Evolutionary conservation across 2,329 filamentous ascomycete genomes (phyloP).

Genomic region (Exophiala bonariae): DNA sequence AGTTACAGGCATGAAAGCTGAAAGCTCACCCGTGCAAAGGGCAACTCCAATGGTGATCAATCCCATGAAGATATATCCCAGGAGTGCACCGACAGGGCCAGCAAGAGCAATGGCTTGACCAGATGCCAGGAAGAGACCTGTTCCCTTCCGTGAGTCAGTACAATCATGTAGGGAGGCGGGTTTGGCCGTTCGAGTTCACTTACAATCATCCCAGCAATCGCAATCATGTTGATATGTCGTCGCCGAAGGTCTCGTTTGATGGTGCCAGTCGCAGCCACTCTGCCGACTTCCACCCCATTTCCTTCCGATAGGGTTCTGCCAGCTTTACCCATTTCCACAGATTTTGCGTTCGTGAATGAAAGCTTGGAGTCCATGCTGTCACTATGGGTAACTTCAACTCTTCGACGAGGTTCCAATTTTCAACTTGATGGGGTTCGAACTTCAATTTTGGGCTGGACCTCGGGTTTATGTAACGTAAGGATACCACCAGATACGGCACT

Average conservation of each 20-base stretch:
- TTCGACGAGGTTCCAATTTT: no score
- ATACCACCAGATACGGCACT: no score
- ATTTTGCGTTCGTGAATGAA: neutral
- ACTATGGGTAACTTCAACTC: no score
- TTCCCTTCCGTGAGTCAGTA: slow-evolving; percentile 48
- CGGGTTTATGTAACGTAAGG: no score
- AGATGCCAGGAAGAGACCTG: slow-evolving; percentile 83
- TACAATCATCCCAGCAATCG: slow-evolving; percentile 34
- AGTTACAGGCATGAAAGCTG: slow-evolving; percentile 39
- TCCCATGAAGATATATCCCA: slow-evolving; percentile 39
- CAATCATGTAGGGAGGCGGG: no score
- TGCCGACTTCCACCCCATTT: neutral
- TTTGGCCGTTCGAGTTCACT: slow-evolving; percentile 25
- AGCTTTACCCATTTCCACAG: neutral
- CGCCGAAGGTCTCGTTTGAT: slow-evolving; percentile 32
- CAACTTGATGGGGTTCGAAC: no score
- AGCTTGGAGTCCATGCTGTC: neutral
- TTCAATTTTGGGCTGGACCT: no score
- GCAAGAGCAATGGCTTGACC: slow-evolving; percentile 68
- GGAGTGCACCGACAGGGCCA: slow-evolving; percentile 53
- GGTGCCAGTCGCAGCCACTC: neutral
- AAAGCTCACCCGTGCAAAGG: slow-evolving; percentile 45
- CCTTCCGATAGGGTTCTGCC: neutral
- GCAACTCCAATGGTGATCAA: slow-evolving; percentile 40
- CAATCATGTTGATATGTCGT: slow-evolving; percentile 40